A percentile compares a stretch with the other conserved stretches of the same genome.
Evolutionary conservation across 768 basidiomycete species (phyloP).

Genomic region (Auriscalpium vulgare): DNA sequence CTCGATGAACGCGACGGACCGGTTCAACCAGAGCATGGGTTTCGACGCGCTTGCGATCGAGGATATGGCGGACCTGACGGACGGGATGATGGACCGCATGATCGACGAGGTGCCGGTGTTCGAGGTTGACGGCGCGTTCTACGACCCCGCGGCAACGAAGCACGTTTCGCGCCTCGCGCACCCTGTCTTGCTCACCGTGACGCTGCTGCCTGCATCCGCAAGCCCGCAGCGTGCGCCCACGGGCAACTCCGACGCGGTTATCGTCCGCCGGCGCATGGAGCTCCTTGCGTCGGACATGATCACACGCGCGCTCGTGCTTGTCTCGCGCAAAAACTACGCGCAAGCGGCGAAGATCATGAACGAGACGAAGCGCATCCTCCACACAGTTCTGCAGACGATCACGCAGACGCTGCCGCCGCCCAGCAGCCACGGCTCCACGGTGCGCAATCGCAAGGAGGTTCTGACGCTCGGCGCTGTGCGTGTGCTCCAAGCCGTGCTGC

Average conservation of each 20-base stretch:
- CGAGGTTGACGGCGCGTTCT: constrained; percentile 93
- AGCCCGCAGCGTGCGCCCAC: constrained; percentile 26
- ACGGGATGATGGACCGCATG: constrained; percentile 94
- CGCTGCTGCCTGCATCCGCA: constrained; percentile 56
- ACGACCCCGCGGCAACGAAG: constrained; percentile 80
- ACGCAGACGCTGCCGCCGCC: constrained; percentile 64
- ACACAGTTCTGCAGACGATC: constrained; percentile 82
- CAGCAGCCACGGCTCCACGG: constrained; percentile 31
- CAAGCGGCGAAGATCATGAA: constrained; percentile 87
- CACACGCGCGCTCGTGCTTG: constrained; percentile 85
- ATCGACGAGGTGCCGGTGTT: constrained; percentile 96
- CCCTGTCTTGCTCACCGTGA: constrained; percentile 92
- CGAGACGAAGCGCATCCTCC: constrained; percentile 88
- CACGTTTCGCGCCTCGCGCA: constrained; percentile 84
- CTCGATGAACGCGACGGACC: constrained; percentile 75
- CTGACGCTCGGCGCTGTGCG: constrained; percentile 66
- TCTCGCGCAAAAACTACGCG: constrained; percentile 82
- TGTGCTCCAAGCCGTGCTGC: constrained; percentile 76
- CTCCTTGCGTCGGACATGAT: constrained; percentile 96
- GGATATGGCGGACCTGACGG: constrained; percentile 65
- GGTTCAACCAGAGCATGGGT: constrained; percentile 81
- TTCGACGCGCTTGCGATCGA: constrained; percentile 68
- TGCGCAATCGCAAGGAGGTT: constrained; percentile 72
- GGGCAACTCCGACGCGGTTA: constrained; percentile 65
- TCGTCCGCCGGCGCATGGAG: constrained; percentile 94